A percentile compares a stretch with the other conserved stretches of the same genome.
phyloP scores from a whole-genome alignment of 768 basidiomycete genomes.

The Peribolospora kevripleyi region DNA sequence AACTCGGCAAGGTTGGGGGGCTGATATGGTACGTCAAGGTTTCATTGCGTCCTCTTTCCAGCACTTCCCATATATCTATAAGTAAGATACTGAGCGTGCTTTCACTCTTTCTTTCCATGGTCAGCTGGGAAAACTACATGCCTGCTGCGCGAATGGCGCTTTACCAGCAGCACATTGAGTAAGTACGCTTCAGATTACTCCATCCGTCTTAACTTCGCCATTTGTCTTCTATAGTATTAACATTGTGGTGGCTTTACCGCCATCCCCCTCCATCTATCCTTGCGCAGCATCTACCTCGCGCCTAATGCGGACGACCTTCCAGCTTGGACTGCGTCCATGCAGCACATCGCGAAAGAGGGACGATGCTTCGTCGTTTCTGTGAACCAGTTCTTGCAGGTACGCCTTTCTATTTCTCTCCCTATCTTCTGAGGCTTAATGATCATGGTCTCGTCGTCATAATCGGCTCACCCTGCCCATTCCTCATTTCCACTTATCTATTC shows the following conservation, averaged over 20 bases:
- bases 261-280: background rate
- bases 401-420: background rate
- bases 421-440: too few relatives aligned
- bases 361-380: conserved; percentile 41
- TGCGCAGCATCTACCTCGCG: conserved; percentile 29
- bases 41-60: background rate
- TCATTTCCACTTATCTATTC: conserved; percentile 29
- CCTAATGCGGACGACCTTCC: conserved; percentile 40
- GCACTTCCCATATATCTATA: background rate
- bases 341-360: conserved; percentile 41
- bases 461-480: background rate
- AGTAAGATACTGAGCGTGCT: background rate
- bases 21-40: conserved; percentile 30
- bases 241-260: background rate
- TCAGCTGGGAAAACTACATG: conserved; percentile 45
- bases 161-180: conserved; percentile 16
- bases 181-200: conserved; percentile 11
- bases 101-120: conserved; percentile 1
- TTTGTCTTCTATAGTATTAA: background rate
- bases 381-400: conserved; percentile 1
- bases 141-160: conserved; percentile 20
- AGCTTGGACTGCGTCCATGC: conserved; percentile 34
- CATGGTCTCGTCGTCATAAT: background rate
- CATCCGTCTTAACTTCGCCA: background rate
- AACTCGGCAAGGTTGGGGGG: conserved; percentile 30